Conservation (phyloP, 345 rosid genomes). For the Sonneratia alba region DNA sequence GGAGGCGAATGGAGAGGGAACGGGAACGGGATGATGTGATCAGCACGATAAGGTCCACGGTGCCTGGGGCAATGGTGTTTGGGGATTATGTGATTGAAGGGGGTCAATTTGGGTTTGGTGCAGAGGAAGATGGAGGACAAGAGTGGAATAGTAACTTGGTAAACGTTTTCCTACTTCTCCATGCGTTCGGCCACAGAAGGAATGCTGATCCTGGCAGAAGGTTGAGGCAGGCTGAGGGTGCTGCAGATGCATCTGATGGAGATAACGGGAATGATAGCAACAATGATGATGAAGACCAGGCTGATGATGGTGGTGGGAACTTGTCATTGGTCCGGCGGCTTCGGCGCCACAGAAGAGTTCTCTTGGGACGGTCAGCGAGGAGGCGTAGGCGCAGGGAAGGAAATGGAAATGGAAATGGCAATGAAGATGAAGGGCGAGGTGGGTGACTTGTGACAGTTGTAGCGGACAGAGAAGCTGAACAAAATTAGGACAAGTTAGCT, state of each 20-base stretch:
- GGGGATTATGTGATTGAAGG: conserved; percentile 85
- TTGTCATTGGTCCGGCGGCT: conserved; percentile 56
- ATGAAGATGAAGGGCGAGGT: no score
- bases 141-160: conserved; percentile 29
- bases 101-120: conserved; percentile 38
- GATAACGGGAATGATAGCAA: conserved; percentile 30
- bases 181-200: conserved; percentile 66
- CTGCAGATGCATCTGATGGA: conserved; percentile 27
- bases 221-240: conserved; percentile 17
- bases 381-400: conserved; percentile 63
- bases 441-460: no score
- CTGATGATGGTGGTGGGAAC: conserved; percentile 20
- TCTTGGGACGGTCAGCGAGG: conserved; percentile 65
- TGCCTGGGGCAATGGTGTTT: conserved; percentile 80
- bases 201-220: conserved; percentile 34
- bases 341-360: conserved; percentile 49
- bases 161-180: conserved; percentile 58
- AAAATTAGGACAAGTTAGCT: neutral
- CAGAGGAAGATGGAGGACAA: conserved; percentile 9
- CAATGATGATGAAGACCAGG: neutral
- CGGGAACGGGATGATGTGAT: conserved; percentile 63
- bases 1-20: conserved; percentile 71
- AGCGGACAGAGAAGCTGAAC: no score
- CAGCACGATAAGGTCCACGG: conserved; percentile 72
- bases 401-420: conserved; percentile 13